Base-by-base conservation (phyloP, 768 basidiomycete species). In the Pisolithus tinctorius region DNA sequence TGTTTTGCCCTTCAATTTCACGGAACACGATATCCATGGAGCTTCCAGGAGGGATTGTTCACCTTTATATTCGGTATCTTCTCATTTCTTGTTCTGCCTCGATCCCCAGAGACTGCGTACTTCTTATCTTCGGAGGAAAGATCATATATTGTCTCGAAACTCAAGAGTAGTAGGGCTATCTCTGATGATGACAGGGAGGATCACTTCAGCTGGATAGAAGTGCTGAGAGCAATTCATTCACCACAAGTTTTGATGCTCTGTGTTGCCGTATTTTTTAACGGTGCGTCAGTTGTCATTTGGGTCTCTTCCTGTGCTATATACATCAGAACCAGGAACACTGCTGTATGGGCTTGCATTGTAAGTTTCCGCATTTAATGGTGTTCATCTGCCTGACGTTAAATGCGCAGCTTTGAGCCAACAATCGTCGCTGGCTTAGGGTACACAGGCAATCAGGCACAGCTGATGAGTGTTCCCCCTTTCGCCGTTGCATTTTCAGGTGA, bases 151-250 rank as follows among this genome's bases (percentile, higher is more conserved):
- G 55, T 68, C 38, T 58, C 57, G 37, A 40, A 16, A 46, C 45
- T 63, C 48, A 63, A 58, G 51, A 34, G 50, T 1, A 60, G 53
- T 30, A 50, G 63, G 53, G 46, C 75, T 55, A 54, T 71, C 67
- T 58, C 70, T 56, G 49, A 71, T 70, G 74, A 79, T 47, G 51
- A 73, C 11, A 53, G 72, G 13, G 53, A 56, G 7, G 78, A 83
- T 50, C 26, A n/a, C 1, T 83, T 84, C 61, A 78, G 72, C 54
- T 84, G 81, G 82, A 58, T 46, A 6, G 82, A 87, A 60, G 77
- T 84, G 26, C 53, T 60, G 34, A 34, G 34, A 34, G 34, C 34
- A 14, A 14, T 34, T 34, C 13, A 13, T 34, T 34, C 34, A 34
- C 77, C 78, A 0, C 84, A 86, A 4, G 73, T 83, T 8, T 73